phyloP scores from a whole-genome alignment of 2,329 filamentous ascomycete species.

The Fusarium paranaense region DNA sequence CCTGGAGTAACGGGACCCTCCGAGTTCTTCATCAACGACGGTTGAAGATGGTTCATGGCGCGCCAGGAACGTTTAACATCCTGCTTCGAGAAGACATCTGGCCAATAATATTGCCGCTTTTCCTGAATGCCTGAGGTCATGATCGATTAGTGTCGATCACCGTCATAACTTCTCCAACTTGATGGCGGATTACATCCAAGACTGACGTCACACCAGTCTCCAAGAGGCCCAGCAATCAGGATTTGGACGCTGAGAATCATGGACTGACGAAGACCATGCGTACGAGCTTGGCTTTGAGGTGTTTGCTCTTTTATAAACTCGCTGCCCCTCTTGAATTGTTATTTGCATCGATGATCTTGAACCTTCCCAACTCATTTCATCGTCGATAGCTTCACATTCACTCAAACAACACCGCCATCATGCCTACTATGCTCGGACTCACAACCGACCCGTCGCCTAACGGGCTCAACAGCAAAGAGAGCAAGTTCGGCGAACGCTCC shows the following conservation, averaged over 20 bases:
- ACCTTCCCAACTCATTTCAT: background rate
- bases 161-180: conserved; percentile 40
- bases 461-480: conserved; percentile 30
- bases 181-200: conserved; percentile 21
- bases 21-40: background rate
- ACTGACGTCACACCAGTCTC: conserved; percentile 44
- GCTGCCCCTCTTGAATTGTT: conserved; percentile 2
- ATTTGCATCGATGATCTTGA: background rate
- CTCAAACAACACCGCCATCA: conserved; percentile 24
- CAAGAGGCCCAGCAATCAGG: conserved; percentile 42
- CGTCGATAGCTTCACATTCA: background rate
- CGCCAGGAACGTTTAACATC: conserved; percentile 8
- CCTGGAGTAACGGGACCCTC: background rate
- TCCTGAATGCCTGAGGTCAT: conserved; percentile 6
- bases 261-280: conserved; percentile 17
- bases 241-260: conserved; percentile 41
- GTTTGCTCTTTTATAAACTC: conserved; percentile 23
- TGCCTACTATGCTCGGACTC: conserved; percentile 45
- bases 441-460: conserved; percentile 42
- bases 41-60: conserved; percentile 10
- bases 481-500: conserved; percentile 27
- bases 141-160: conserved; percentile 36
- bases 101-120: conserved; percentile 9
- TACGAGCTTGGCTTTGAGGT: conserved; percentile 20
- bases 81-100: background rate